These are phyloP conservation scores for Ascochyta fabae DNA, from an alignment of 2,329 filamentous ascomycete genomes.

Conservation along the genomic window DNA sequence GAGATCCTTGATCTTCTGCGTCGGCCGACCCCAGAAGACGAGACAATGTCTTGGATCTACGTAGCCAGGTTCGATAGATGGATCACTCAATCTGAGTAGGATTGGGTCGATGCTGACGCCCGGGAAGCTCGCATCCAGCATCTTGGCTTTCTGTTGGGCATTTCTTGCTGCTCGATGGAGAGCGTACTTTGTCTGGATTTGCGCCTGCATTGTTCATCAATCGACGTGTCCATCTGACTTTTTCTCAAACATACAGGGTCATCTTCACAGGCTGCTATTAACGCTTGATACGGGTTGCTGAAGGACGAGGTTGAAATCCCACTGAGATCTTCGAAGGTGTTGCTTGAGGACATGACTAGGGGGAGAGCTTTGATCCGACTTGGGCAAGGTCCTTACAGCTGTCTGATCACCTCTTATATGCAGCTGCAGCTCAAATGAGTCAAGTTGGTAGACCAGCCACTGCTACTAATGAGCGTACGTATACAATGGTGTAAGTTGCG, in stretches of 20 bases:
- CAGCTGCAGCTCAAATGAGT: neutral
- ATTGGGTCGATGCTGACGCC: constrained; percentile 79
- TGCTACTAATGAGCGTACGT: neutral
- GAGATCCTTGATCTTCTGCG: constrained; percentile 71
- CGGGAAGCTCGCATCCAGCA: constrained; percentile 71
- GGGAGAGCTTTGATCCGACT: neutral
- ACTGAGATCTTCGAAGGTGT: constrained; percentile 50
- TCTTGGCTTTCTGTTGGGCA: constrained; percentile 73
- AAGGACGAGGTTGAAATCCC: constrained; percentile 47
- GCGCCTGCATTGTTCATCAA: constrained; percentile 53
- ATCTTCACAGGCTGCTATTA: constrained; percentile 72
- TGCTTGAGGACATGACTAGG: constrained; percentile 26
- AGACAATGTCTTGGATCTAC: constrained; percentile 80
- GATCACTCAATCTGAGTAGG: constrained; percentile 71
- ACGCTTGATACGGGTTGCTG: constrained; percentile 77
- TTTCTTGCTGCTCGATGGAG: constrained; percentile 79
- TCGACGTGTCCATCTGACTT: neutral
- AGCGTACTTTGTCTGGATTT: constrained; percentile 75
- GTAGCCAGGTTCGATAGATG: constrained; percentile 70
- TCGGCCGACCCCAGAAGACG: constrained; percentile 87
- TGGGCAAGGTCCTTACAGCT: neutral
- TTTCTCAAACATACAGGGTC: constrained; percentile 63
- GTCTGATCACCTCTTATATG: neutral
- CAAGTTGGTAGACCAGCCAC: neutral
- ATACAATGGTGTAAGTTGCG: neutral